Evolutionary conservation across 352 stramenopile species (phyloP).

Genomic region (Globisporangium cylindrosporum): DNA sequence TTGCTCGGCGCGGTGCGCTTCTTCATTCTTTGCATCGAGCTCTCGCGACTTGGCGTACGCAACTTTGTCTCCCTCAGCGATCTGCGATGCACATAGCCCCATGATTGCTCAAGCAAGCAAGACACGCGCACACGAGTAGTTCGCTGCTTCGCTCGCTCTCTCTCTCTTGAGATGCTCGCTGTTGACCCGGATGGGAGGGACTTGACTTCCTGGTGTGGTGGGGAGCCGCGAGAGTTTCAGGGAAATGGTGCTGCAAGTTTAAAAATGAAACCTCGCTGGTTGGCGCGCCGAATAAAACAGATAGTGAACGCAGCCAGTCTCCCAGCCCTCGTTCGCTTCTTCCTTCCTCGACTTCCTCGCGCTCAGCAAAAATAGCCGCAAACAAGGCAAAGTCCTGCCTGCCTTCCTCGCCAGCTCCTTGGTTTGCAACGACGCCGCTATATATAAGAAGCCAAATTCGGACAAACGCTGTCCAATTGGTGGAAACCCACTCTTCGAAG

Average conservation of each 20-base stretch:
- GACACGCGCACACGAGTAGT: background rate
- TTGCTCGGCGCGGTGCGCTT: slow-evolving; percentile 72
- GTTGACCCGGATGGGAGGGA: background rate
- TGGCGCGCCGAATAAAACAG: slow-evolving; percentile 10
- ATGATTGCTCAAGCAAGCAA: slow-evolving; percentile 29
- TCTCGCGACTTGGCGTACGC: slow-evolving; percentile 71
- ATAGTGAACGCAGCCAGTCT: background rate
- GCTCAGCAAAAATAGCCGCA: slow-evolving; percentile 18
- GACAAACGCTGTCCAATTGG: slow-evolving; percentile 8
- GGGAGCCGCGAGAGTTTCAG: slow-evolving; percentile 31
- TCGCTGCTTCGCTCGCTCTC: background rate
- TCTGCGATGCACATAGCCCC: slow-evolving; percentile 63
- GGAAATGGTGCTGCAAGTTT: slow-evolving; percentile 53
- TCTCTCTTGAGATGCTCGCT: background rate
- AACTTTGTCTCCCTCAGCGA: slow-evolving; percentile 58
- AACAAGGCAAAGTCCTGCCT: background rate
- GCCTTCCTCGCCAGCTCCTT: background rate
- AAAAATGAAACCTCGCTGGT: slow-evolving; percentile 61
- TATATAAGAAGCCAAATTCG: slow-evolving; percentile 12
- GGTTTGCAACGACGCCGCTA: slow-evolving; percentile 9
- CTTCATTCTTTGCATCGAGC: slow-evolving; percentile 77
- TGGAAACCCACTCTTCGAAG: background rate
- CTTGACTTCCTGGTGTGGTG: slow-evolving; percentile 9
- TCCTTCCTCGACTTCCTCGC: background rate
- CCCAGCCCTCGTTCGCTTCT: background rate